A percentile compares a stretch with the other conserved stretches of the same genome.
These are phyloP conservation scores for Oenanthe sinensis DNA, from an alignment of 129 eudicot genomes.

Conservation along the genomic window DNA sequence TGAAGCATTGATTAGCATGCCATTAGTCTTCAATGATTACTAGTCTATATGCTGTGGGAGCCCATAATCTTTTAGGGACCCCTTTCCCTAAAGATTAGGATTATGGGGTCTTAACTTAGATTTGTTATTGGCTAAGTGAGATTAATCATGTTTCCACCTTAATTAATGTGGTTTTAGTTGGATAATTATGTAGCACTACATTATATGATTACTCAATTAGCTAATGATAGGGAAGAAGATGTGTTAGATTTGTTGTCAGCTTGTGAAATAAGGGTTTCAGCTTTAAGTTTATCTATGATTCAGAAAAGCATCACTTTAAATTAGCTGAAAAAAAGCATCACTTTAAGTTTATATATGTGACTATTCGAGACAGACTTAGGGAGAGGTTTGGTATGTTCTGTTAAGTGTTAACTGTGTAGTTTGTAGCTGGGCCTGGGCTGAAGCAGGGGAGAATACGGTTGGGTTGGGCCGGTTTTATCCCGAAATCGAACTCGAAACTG, in stretches of 20 bases:
- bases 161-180: neutral
- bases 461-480: no score
- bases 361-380: no score
- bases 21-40: constrained; percentile 4
- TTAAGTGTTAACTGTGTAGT: no score
- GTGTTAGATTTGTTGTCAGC: neutral
- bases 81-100: constrained; percentile 1
- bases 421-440: no score
- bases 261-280: neutral
- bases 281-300: neutral
- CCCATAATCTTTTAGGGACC: neutral
- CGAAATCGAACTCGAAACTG: no score
- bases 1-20: neutral
- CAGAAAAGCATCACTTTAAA: neutral
- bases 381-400: no score
- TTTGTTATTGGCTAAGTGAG: neutral
- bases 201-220: neutral
- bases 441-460: no score
- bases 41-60: neutral
- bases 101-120: neutral
- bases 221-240: neutral
- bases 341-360: no score
- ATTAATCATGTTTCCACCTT: neutral
- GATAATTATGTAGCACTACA: neutral
- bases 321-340: no score